Evolutionary conservation across 169 alveolate species (phyloP).

Genomic region (Cystoisospora suis): DNA sequence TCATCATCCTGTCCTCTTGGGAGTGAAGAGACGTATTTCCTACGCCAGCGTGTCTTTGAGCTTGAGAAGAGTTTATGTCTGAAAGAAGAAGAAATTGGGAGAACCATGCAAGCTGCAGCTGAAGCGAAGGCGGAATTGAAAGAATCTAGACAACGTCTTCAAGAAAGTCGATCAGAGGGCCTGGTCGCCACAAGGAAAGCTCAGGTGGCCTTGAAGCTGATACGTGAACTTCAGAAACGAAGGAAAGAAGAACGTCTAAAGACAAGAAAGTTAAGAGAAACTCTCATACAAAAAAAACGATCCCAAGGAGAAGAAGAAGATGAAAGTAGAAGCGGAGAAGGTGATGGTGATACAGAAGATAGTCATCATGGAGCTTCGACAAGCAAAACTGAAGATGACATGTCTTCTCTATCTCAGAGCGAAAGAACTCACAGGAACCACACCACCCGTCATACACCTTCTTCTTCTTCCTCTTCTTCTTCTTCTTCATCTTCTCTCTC

Average conservation of each 20-base stretch:
- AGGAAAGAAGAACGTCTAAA: not conserved
- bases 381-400: not conserved
- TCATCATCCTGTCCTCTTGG: not conserved
- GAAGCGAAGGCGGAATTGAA: not conserved
- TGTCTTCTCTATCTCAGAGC: not conserved
- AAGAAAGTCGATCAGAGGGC: not conserved
- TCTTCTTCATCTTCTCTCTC: not conserved
- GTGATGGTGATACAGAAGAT: not conserved
- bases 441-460: not conserved
- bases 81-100: slow-evolving; percentile 18
- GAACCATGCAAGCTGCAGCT: slow-evolving; percentile 15
- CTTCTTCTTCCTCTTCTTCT: slow-evolving; percentile 1
- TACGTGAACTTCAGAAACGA: not conserved
- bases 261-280: no score
- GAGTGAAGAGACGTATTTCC: not conserved
- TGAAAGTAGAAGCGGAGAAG: not conserved
- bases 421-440: not conserved
- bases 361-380: not conserved
- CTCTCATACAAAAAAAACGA: no score
- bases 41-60: not conserved
- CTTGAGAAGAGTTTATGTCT: not conserved
- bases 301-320: not conserved
- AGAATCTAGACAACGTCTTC: not conserved
- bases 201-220: not conserved
- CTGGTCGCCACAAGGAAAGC: slow-evolving; percentile 7